Base-by-base conservation (phyloP, 495 filamentous ascomycete species). In the Penicillium tannophilum region DNA sequence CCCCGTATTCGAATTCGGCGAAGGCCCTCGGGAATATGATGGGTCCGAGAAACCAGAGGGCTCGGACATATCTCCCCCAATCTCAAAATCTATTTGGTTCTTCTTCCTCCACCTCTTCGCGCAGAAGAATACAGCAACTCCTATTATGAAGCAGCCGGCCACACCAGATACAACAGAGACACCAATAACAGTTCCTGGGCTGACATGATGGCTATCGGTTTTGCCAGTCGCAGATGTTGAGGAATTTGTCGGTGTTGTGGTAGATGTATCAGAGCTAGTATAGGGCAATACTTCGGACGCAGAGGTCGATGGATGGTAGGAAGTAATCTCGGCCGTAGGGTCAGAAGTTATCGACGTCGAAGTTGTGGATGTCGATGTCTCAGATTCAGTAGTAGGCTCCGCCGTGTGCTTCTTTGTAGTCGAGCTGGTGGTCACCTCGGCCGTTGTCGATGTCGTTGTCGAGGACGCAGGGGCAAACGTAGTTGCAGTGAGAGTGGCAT, bases 401-500 rank as follows among this genome's bases (percentile, higher is more conserved):
- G 56, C 23, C 2, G 52, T 59, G 11, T 51, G 48, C 2, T 52
- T 58, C 8, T 45, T 23, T 49, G 46, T 51, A 19, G 46, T 59
- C 31, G 48, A 33, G 17, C 30, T 45, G 19, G 28, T 55, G 14
- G 31, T 55, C 42, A 28, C 41, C 24, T 56, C 61, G 4, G 65
- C 62, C 20, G 57, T 67, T 4, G 71, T 68, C 8, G 70, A 65
- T 6, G 65, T 63, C 17, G 57, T 67, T 4, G 71, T 69, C 8
- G 70, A 65, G 42, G 62, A 63, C 19, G 65, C 65, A 33, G 75
- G 52, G 14, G 71, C 64, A 50, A 84, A 66, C 33, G 86, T 68
- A 0, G 84, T 87, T 12, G 87, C 86, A 7, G 82, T 83, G 20
- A 89, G 82, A 9, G 81, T 80, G 33, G 77, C 56, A 72, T 88